Base-by-base conservation (phyloP, 345 rosid species). In the Clarkia xantiana region DNA sequence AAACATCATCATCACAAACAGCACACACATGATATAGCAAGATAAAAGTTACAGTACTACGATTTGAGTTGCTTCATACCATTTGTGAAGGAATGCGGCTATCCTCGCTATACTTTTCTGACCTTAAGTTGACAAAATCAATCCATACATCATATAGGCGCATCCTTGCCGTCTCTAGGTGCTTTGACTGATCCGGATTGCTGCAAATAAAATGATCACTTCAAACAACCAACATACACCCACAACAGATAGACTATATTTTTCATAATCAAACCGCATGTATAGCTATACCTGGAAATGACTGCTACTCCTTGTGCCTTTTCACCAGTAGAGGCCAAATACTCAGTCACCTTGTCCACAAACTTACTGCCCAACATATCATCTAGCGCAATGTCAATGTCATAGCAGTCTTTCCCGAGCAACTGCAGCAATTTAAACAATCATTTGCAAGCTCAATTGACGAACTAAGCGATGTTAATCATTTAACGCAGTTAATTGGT, bases 111-210 rank as follows among this genome's bases (percentile, higher is more conserved):
- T 90, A 86, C 56, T 76, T 90, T 75, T 90, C 97, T 65, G 80
- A 71, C 65, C 94, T 79, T 66, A 86, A 71, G 74, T 90, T 86
- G 2, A 90, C 94, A 74, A 86, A 86, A 76, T 90, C 96, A 57
- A 90, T 86, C 98, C 94, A 86, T 13, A 79, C 60, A 66, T 78
- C 84, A 71, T 76, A 75, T 56, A 90, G 71, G 12, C 86, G 82
- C 84, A 90, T 68, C 74, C 80, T 86, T 40, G 94, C 96, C 2
- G 98, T 90, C 62, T 90, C 96, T 47, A 90, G 76, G 73, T 86
- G 98, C 71, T 86, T 90, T 25, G 98, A 91, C 64, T 91, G 94
- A 25, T 86, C 85, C 55, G 96, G 98, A 58, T 91, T 91, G 62
- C 97, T 89, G 79, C 66, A 78, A 59, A 61, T 53, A n/a, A 45